Conservation (phyloP, 306 rosid genomes). For the Trifolium subterraneum region DNA sequence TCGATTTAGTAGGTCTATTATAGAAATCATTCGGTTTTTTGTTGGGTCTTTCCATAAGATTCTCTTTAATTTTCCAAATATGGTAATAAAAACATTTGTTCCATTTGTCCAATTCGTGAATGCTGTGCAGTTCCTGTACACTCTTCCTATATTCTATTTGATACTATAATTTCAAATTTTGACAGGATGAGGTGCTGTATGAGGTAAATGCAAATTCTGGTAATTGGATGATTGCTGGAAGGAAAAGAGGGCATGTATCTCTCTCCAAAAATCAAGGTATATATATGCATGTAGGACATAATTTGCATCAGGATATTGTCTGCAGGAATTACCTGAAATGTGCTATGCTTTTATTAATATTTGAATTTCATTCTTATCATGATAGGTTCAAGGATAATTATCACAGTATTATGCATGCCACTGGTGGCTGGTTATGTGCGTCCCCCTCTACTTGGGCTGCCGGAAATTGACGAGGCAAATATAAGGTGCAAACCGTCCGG, state of each 20-base stretch:
- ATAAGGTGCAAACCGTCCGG: conserved; percentile 93
- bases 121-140: conserved; percentile 3
- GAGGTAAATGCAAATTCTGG: conserved; percentile 87
- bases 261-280: conserved; percentile 81
- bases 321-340: conserved; percentile 30
- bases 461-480: conserved; percentile 75
- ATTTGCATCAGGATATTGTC: conserved; percentile 28
- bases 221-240: conserved; percentile 98
- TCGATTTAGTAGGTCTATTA: not conserved
- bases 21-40: conserved; percentile 11
- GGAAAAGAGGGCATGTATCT: conserved; percentile 91
- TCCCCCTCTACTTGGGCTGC: conserved; percentile 87
- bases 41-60: not conserved
- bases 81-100: not conserved
- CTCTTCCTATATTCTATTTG: conserved; percentile 12
- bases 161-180: conserved; percentile 40
- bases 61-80: conserved; percentile 22
- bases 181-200: conserved; percentile 82
- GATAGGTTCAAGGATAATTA: conserved; percentile 86
- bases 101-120: conserved; percentile 14
- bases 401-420: conserved; percentile 87
- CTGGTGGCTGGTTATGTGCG: conserved; percentile 92
- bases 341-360: conserved; percentile 21
- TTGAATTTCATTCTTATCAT: conserved; percentile 33
- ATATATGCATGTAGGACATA: conserved; percentile 26